Conservation (phyloP, 306 rosid species). For the Geum urbanum region DNA sequence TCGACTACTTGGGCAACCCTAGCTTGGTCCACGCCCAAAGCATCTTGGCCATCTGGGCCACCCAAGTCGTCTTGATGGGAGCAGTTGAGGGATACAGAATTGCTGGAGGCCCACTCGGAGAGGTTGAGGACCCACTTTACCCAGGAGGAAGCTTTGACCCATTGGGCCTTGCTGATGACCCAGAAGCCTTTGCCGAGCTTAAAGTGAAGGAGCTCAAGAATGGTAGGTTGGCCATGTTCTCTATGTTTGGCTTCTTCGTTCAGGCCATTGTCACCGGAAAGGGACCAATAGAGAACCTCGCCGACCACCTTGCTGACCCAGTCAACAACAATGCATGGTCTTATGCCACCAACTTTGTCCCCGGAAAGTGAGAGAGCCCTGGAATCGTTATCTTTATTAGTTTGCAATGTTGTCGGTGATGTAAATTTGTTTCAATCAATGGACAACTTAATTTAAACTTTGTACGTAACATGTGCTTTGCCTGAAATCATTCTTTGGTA, state of each 20-base stretch:
- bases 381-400: neutral
- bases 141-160: constrained; percentile 99
- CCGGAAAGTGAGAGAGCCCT: constrained; percentile 78
- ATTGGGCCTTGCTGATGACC: constrained; percentile 87
- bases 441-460: constrained; percentile 11
- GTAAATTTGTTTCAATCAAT: constrained; percentile 26
- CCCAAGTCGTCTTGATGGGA: constrained; percentile 74
- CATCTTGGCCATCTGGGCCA: constrained; percentile 86
- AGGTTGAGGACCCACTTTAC: constrained; percentile 77
- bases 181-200: constrained; percentile 86
- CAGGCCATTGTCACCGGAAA: constrained; percentile 91
- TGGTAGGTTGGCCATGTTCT: constrained; percentile 89
- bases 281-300: constrained; percentile 84
- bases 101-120: constrained; percentile 91
- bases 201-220: constrained; percentile 94
- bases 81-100: constrained; percentile 88
- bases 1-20: constrained; percentile 93
- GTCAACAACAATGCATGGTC: constrained; percentile 96
- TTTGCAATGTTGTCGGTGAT: constrained; percentile 1
- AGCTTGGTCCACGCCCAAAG: constrained; percentile 92
- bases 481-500: neutral
- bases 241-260: constrained; percentile 90
- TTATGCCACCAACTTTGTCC: constrained; percentile 85
- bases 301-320: constrained; percentile 94
- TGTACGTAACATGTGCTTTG: constrained; percentile 1